phyloP scores from a whole-genome alignment of 306 rosid species.

The Cicer yamashitae region DNA sequence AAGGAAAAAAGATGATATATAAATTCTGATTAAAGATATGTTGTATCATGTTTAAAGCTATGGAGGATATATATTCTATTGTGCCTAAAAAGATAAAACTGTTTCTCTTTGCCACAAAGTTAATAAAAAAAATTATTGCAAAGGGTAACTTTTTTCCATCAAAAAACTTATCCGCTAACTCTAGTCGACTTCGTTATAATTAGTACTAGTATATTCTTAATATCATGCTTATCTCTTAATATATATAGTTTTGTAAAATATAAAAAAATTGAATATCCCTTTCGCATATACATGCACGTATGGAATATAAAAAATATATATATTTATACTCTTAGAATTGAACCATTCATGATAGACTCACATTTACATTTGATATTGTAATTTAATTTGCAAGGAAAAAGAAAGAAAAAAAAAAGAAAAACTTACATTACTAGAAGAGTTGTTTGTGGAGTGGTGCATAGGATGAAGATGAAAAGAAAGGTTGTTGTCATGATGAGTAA shows the following conservation, averaged over 20 bases:
- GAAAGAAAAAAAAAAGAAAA: background rate
- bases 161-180: background rate
- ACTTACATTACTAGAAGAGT: slow-evolving; percentile 52
- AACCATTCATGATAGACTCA: background rate
- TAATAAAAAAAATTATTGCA: slow-evolving; percentile 9
- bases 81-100: slow-evolving; percentile 36
- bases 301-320: background rate
- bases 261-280: slow-evolving; percentile 1
- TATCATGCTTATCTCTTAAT: background rate
- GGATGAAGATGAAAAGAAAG: slow-evolving; percentile 54
- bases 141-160: slow-evolving; percentile 45
- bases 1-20: slow-evolving; percentile 33
- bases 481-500: slow-evolving; percentile 38
- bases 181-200: slow-evolving; percentile 33
- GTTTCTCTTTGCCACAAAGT: slow-evolving; percentile 18
- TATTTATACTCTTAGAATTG: background rate
- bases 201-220: background rate
- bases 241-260: background rate
- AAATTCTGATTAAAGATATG: slow-evolving; percentile 48
- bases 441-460: slow-evolving; percentile 46
- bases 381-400: background rate
- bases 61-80: slow-evolving; percentile 33
- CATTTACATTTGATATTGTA: background rate
- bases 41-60: slow-evolving; percentile 60
- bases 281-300: slow-evolving; percentile 4